These are phyloP conservation scores for Leccinum aurantiacum DNA, from an alignment of 768 basidiomycete species.

Conservation along the genomic window DNA sequence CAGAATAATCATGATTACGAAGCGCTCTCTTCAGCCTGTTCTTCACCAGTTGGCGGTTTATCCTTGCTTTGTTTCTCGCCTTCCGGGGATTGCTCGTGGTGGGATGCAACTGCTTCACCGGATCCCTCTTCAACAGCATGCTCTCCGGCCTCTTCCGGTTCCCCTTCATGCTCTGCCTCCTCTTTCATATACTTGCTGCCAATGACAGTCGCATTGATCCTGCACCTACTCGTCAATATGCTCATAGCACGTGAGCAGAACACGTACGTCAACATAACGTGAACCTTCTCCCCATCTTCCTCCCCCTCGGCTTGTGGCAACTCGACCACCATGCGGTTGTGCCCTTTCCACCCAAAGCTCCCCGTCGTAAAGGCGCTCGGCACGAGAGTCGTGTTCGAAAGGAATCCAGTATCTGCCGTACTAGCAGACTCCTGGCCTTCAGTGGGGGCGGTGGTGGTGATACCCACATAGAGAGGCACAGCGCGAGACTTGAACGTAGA, in stretches of 20 bases:
- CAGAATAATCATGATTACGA: constrained; percentile 17
- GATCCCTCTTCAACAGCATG: constrained; percentile 30
- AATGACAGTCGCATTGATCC: constrained; percentile 75
- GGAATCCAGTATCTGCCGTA: constrained; percentile 56
- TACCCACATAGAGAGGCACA: constrained; percentile 62
- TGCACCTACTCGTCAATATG: constrained; percentile 26
- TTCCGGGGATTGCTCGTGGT: constrained; percentile 24
- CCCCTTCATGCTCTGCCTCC: constrained; percentile 35
- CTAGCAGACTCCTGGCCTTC: constrained; percentile 30
- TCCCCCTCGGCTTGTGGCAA: constrained; percentile 48
- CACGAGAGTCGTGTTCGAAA: constrained; percentile 54
- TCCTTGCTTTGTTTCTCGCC: constrained; percentile 27
- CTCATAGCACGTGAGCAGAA: not conserved
- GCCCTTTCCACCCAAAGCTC: constrained; percentile 85
- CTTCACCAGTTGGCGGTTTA: constrained; percentile 18
- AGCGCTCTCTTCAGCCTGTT: constrained; percentile 17
- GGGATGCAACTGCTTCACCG: constrained; percentile 26
- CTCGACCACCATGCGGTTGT: constrained; percentile 64
- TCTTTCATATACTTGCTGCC: constrained; percentile 61
- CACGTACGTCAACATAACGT: constrained; percentile 72
- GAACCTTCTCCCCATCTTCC: constrained; percentile 59
- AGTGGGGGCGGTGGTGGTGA: constrained; percentile 64
- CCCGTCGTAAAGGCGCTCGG: constrained; percentile 69
- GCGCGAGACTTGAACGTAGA: constrained; percentile 64
- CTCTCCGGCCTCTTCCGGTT: constrained; percentile 26